Evolutionary conservation across 192 early-diverging fungal genomes (phyloP).

Genomic region (Pilobolus umbonatus): DNA sequence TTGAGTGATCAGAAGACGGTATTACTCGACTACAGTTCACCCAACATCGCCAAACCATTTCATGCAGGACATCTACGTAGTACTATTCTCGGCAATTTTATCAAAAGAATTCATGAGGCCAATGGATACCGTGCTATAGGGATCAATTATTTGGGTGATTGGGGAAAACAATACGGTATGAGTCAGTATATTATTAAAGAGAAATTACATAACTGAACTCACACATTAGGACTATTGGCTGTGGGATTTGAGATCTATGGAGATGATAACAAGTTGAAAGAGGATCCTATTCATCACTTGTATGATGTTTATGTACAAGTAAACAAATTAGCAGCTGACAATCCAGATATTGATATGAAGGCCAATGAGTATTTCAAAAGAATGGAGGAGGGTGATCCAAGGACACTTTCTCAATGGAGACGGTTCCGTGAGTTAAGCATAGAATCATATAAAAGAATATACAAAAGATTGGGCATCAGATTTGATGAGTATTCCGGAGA

Average conservation of each 20-base stretch:
- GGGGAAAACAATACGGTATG: constrained; percentile 96
- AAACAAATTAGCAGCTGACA: constrained; percentile 60
- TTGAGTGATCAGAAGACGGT: constrained; percentile 31
- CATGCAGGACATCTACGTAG: constrained; percentile 95
- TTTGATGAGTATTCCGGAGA: constrained; percentile 93
- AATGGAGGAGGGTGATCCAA: constrained; percentile 82
- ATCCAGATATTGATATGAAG: constrained; percentile 60
- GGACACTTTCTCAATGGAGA: constrained; percentile 70
- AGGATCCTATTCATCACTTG: constrained; percentile 83
- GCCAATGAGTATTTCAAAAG: constrained; percentile 82
- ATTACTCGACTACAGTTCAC: constrained; percentile 88
- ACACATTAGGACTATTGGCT: constrained; percentile 67
- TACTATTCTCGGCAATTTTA: constrained; percentile 94
- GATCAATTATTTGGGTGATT: constrained; percentile 97
- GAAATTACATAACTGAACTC: neutral
- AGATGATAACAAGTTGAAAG: constrained; percentile 54
- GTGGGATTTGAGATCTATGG: constrained; percentile 82
- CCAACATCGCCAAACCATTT: constrained; percentile 98
- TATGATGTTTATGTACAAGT: constrained; percentile 88
- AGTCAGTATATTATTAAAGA: neutral
- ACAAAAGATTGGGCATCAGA: constrained; percentile 72
- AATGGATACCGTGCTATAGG: constrained; percentile 76
- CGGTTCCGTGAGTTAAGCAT: constrained; percentile 84
- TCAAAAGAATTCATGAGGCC: constrained; percentile 69
- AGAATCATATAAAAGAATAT: constrained; percentile 75